Evolutionary conservation across 495 filamentous ascomycete genomes (phyloP).

Genomic region (Penicillium soppii): DNA sequence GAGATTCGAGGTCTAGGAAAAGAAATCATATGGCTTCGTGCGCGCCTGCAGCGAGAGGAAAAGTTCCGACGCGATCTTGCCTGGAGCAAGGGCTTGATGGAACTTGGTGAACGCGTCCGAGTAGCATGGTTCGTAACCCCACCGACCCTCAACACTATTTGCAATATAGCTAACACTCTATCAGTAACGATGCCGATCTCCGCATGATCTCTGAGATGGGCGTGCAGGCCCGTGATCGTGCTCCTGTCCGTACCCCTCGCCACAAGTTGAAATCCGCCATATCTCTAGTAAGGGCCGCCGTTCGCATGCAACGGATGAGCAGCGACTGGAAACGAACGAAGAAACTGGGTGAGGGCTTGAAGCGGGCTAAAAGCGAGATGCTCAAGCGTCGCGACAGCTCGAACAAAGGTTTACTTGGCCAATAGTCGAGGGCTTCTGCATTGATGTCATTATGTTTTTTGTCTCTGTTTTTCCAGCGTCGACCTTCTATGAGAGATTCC

Average conservation of each 20-base stretch:
- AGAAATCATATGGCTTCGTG: constrained; percentile 87
- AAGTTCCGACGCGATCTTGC: constrained; percentile 73
- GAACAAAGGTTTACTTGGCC: constrained; percentile 19
- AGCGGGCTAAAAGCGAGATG: constrained; percentile 46
- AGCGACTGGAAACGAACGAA: constrained; percentile 50
- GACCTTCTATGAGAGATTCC: constrained; percentile 29
- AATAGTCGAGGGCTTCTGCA: constrained; percentile 1
- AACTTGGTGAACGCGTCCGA: constrained; percentile 71
- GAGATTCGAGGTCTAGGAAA: constrained; percentile 82
- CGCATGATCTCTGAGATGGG: constrained; percentile 79
- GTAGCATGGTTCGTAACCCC: constrained; percentile 71
- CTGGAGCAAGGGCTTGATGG: constrained; percentile 79
- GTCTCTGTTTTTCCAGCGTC: constrained; percentile 24
- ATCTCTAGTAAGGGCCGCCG: constrained; percentile 51
- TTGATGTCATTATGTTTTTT: constrained; percentile 13
- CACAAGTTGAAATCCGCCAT: constrained; percentile 51
- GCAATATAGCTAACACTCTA: constrained; percentile 14
- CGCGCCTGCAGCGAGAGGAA: constrained; percentile 73
- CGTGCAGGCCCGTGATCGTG: constrained; percentile 46
- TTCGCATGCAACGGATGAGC: constrained; percentile 54
- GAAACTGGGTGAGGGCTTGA: constrained; percentile 46
- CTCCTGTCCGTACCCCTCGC: constrained; percentile 30
- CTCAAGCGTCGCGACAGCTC: constrained; percentile 41
- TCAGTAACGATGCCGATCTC: constrained; percentile 88
- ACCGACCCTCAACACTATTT: constrained; percentile 13